Percentiles rank a stretch among this genome's conserved stretches.
These are phyloP conservation scores for Blepharisma stoltei DNA, from an alignment of 73 alveolate genomes.

Conservation along the genomic window DNA sequence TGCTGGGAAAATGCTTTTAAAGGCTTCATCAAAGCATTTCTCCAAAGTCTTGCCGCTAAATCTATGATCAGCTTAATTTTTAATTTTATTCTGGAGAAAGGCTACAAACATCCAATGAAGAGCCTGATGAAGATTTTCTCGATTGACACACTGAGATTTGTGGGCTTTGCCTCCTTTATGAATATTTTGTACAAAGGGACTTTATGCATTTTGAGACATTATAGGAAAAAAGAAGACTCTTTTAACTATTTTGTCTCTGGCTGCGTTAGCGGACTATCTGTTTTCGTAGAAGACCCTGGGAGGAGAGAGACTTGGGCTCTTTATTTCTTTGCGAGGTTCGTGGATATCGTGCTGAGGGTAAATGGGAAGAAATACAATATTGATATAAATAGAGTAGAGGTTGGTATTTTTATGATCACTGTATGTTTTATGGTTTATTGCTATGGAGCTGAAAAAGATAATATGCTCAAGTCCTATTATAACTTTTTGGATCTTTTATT, in stretches of 20 bases:
- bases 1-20: neutral
- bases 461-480: constrained; percentile 4
- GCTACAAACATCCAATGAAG: neutral
- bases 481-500: constrained; percentile 3
- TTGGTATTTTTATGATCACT: neutral
- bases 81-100: neutral
- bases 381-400: neutral
- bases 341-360: neutral
- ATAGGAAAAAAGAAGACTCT: neutral
- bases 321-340: neutral
- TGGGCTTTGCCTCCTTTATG: neutral
- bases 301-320: constrained; percentile 17
- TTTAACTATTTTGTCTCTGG: neutral
- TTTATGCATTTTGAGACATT: neutral
- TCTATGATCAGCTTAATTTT: neutral
- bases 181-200: constrained; percentile 1
- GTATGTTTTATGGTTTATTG: neutral
- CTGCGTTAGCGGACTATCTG: neutral
- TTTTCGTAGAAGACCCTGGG: neutral
- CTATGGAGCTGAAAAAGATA: constrained; percentile 21
- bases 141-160: neutral
- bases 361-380: neutral
- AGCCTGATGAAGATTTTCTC: neutral
- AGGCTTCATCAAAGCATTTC: neutral
- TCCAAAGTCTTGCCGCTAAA: neutral